Base-by-base conservation (phyloP, 1,284 basidiomycete genomes). In the Kwoniella shivajii region DNA sequence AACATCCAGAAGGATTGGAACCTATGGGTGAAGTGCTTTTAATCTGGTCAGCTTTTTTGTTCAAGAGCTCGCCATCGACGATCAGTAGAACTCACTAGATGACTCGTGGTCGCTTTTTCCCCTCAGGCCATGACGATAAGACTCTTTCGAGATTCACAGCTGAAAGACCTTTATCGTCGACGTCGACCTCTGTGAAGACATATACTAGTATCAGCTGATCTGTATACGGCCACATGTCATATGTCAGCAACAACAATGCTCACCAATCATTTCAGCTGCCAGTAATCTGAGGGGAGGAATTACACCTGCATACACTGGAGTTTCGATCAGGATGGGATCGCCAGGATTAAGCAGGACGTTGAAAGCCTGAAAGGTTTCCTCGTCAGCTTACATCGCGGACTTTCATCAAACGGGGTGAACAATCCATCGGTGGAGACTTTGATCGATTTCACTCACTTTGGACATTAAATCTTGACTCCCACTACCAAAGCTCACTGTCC, bases 391-490 rank as follows among this genome's bases (percentile, higher is more conserved):
- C 41, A 33, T 3, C 27, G 24, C 29, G 14, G 26, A n/a, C n/a
- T n/a, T n/a, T n/a, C n/a, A n/a, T n/a, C n/a, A 33, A n/a, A 38
- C 31, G 26, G 47, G n/a, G 18, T 31, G 27, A 39, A 14, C 20
- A 4, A 49, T 22, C 31, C 16, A 20, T 30, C n/a, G 13, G 18
- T n/a, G 10, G n/a, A 22, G 16, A 1, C 27, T 36, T 22, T 20
- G 39, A 29, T 33, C 16, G 24, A 10, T 30, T 1, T 7, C 4
- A 11, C 77, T 36, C 56, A 87, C 89, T 83, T 95, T 95, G 78
- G 83, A 88, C 54, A 96, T 84, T 57, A 94, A 73, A 80, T 96
- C 92, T 78, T 95, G 92, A 45, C 88, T 90, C 6, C 93, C 94
- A 42, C 82, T 82, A 0, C 92, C 92, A 14, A 95, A 79, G 44